These are phyloP conservation scores for Malassezia vespertilionis DNA, from an alignment of 1,284 basidiomycete genomes.

Conservation along the genomic window DNA sequence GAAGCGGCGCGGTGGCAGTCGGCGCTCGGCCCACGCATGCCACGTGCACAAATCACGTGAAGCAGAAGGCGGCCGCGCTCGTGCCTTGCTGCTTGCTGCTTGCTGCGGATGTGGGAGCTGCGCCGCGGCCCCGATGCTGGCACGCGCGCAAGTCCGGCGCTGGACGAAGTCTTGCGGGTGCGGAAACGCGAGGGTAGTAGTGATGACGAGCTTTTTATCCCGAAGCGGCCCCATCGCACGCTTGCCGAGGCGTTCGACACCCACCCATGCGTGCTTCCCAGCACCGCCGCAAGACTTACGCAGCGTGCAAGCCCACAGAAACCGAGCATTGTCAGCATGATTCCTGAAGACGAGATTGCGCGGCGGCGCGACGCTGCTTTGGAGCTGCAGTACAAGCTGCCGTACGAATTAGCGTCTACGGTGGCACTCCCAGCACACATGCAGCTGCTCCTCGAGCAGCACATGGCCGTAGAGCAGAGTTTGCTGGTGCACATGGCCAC, in stretches of 20 bases:
- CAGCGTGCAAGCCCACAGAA: constrained; percentile 13
- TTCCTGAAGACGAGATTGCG: constrained; percentile 1
- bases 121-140: constrained; percentile 7
- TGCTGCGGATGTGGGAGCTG: not conserved
- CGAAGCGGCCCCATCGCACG: constrained; percentile 4
- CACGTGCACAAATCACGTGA: too few species aligned
- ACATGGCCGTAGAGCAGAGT: constrained; percentile 35
- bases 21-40: not conserved
- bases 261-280: not conserved
- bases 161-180: not conserved
- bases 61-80: too few species aligned
- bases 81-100: constrained; percentile 2
- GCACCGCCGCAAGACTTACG: constrained; percentile 1
- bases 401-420: not conserved
- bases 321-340: not conserved
- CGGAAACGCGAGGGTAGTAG: constrained; percentile 2
- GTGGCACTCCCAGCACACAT: constrained; percentile 28
- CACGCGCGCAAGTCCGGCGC: not conserved
- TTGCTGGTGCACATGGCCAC: constrained; percentile 42
- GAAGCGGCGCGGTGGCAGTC: not conserved
- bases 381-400: not conserved
- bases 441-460: constrained; percentile 26
- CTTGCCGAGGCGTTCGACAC: too few species aligned
- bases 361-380: not conserved
- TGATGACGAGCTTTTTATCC: constrained; percentile 10